phyloP scores from a whole-genome alignment of 495 filamentous ascomycete genomes.

The Lasiosphaeriaceae sp. region DNA sequence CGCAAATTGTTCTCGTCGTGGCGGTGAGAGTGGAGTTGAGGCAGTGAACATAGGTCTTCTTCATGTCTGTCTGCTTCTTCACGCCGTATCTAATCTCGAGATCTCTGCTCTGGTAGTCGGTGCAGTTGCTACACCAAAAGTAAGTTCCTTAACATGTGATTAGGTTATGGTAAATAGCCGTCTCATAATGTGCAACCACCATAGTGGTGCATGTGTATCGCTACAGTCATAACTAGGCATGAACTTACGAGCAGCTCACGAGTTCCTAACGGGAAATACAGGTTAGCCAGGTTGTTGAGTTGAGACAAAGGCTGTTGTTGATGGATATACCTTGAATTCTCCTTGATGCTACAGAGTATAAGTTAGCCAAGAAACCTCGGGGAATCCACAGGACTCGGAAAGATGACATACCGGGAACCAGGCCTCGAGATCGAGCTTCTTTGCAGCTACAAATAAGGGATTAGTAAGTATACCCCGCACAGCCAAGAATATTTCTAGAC shows the following conservation, averaged over 20 bases:
- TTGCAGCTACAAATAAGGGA: constrained; percentile 79
- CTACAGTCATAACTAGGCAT: no score
- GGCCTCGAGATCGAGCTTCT: constrained; percentile 95
- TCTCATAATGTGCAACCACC: no score
- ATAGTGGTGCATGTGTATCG: no score
- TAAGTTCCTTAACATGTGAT: no score
- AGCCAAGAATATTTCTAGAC: background rate
- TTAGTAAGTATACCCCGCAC: background rate
- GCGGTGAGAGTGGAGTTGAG: constrained; percentile 90
- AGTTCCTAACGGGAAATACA: no score
- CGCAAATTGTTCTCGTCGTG: constrained; percentile 91
- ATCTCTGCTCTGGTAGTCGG: constrained; percentile 87
- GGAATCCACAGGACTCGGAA: background rate
- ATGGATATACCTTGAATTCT: constrained; percentile 73
- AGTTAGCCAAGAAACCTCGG: background rate
- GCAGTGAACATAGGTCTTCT: constrained; percentile 92
- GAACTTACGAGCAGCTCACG: constrained; percentile 69
- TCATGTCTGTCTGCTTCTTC: constrained; percentile 47
- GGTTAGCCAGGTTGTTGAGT: background rate
- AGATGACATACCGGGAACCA: constrained; percentile 68
- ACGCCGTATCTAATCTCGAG: constrained; percentile 62
- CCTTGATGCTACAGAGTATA: constrained; percentile 36
- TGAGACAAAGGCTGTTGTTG: background rate
- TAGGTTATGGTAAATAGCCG: no score
- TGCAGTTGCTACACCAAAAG: constrained; percentile 61